Base-by-base conservation (phyloP, 129 eudicot genomes). In the Gnaphalium uliginosum region DNA sequence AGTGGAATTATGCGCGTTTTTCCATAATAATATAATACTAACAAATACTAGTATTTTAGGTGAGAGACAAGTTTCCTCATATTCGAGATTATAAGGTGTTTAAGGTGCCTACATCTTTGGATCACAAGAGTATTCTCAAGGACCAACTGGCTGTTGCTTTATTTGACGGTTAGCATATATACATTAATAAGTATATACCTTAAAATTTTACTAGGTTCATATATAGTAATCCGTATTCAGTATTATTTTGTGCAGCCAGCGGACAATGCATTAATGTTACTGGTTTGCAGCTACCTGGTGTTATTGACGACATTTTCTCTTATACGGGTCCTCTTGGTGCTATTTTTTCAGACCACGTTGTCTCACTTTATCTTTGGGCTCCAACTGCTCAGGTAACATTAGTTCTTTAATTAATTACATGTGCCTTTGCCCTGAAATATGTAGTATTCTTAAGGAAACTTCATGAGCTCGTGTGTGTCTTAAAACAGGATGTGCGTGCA, bases 281-380 rank as follows among this genome's bases (percentile, higher is more conserved):
- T 76, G 86, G 99, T 65, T 78, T 94, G 86, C 99, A 94, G 83
- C 56, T 91, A 76, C 97, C 99, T 46, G 97, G 99, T 78, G 88
- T 89, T 68, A 79, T 94, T 32, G 99, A 94, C 23, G 96, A 91
- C 51, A 35, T 94, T 58, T 94, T 87, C 88, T 85, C 86, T 72
- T 94, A 94, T 76, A 68, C 66, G 81, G 99, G 99, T 22, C 96
- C 97, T 48, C 93, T 94, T 73, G 99, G 99, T 69, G 81, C 97
- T 76, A 78, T 83, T 54, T 91, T 91, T 72, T 83, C 88, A 59
- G 71, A 79, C 22, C 85, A 94, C n/a, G 74, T 81, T 69, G 73
- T 91, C 79, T 76, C 89, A 30, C 87, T 94, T 19, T 72, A 91
- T 81, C 90, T 94, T 56, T 94, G 97, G 99, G 96, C 96, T 79